phyloP scores from a whole-genome alignment of 768 basidiomycete genomes.

The Kwoniella bestiolae region DNA sequence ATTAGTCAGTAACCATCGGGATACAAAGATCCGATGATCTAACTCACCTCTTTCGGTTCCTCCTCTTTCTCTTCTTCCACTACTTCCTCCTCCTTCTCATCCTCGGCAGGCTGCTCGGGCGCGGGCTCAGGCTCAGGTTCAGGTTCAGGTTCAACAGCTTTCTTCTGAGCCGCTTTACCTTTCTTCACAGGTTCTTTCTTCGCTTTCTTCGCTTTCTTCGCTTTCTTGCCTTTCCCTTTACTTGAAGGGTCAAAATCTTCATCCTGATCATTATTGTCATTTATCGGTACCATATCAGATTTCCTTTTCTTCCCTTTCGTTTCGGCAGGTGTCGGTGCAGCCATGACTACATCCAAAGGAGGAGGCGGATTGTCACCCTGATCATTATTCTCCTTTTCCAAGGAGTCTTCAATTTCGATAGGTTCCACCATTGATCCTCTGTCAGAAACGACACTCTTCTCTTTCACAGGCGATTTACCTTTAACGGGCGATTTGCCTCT shows the following conservation, averaged over 20 bases:
- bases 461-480: neutral
- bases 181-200: conserved; percentile 11
- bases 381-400: conserved; percentile 10
- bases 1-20: neutral
- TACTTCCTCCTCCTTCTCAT: conserved; percentile 3
- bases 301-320: conserved; percentile 18
- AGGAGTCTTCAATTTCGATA: neutral
- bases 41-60: neutral
- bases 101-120: neutral
- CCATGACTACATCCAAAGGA: neutral
- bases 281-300: conserved; percentile 6
- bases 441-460: neutral
- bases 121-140: neutral
- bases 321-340: neutral
- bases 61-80: conserved; percentile 8
- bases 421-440: conserved; percentile 6
- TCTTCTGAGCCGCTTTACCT: conserved; percentile 12
- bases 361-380: conserved; percentile 8
- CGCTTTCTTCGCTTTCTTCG: conserved; percentile 21
- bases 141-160: conserved; percentile 13
- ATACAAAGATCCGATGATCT: neutral
- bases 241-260: conserved; percentile 7
- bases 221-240: conserved; percentile 14
- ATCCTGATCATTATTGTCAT: conserved; percentile 6
- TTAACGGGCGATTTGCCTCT: conserved; percentile 8